Evolutionary conservation across 1,284 basidiomycete species (phyloP).

Genomic region (Irpex sp.): DNA sequence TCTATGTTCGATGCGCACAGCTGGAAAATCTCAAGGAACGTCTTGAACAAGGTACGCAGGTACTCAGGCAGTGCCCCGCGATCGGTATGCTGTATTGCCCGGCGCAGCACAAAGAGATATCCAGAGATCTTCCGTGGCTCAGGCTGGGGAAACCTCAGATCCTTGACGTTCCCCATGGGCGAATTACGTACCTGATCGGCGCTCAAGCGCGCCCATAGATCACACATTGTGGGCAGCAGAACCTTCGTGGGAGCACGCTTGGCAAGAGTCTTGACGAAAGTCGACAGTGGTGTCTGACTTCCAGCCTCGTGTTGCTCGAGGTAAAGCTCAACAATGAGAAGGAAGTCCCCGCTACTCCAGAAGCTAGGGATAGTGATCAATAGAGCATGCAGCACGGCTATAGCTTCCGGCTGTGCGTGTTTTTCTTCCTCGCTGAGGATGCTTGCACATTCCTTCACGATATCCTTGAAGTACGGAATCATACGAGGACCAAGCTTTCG

Average conservation of each 20-base stretch:
- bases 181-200: not conserved
- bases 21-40: constrained; percentile 83
- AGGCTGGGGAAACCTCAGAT: not conserved
- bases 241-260: constrained; percentile 69
- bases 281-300: constrained; percentile 27
- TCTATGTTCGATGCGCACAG: constrained; percentile 39
- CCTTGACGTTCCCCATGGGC: not conserved
- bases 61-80: constrained; percentile 66
- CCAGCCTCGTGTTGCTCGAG: constrained; percentile 39
- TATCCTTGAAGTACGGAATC: constrained; percentile 78
- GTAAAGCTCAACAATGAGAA: constrained; percentile 52
- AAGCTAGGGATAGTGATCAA: constrained; percentile 66
- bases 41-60: constrained; percentile 73
- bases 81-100: constrained; percentile 62
- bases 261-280: constrained; percentile 53
- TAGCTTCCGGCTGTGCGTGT: constrained; percentile 33
- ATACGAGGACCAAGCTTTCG: constrained; percentile 80
- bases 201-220: constrained; percentile 48
- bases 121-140: constrained; percentile 30
- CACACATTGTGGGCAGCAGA: constrained; percentile 60
- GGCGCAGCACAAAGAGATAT: constrained; percentile 70
- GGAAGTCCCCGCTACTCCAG: constrained; percentile 62
- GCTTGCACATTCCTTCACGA: constrained; percentile 56
- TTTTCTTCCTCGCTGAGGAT: constrained; percentile 40
- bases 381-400: constrained; percentile 52